These are phyloP conservation scores for Hemileccinum rubropunctum DNA, from an alignment of 768 basidiomycete genomes.

Conservation along the genomic window DNA sequence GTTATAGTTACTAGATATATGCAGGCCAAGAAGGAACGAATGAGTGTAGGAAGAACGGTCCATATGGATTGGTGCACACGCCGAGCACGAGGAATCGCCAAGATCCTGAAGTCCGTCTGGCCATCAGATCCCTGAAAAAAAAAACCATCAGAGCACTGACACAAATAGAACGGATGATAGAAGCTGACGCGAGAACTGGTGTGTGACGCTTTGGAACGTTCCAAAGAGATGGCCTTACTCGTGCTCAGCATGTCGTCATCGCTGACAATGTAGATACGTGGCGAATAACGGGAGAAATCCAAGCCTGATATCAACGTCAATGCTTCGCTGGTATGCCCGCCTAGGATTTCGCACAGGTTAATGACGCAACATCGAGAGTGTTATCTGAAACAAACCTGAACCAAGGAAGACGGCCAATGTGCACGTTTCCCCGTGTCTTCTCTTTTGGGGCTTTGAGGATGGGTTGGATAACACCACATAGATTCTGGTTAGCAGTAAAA, in stretches of 20 bases:
- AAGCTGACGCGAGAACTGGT: conserved; percentile 16
- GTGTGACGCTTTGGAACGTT: conserved; percentile 34
- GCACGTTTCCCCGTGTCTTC: conserved; percentile 31
- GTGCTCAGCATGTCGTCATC: conserved; percentile 79
- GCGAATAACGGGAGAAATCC: conserved; percentile 71
- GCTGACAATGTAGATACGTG: conserved; percentile 78
- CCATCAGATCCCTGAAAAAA: conserved; percentile 5
- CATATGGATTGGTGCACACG: conserved; percentile 77
- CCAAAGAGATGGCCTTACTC: conserved; percentile 65
- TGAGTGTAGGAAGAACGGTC: conserved; percentile 64
- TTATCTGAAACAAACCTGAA: conserved; percentile 63
- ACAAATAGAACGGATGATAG: neutral
- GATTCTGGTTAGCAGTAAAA: conserved; percentile 19
- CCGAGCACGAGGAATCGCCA: conserved; percentile 84
- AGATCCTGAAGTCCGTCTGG: conserved; percentile 41
- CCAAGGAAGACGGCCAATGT: conserved; percentile 85
- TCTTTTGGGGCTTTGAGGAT: conserved; percentile 11
- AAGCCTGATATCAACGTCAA: conserved; percentile 68
- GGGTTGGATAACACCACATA: conserved; percentile 15
- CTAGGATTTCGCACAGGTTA: conserved; percentile 40
- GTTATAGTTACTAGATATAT: conserved; percentile 57
- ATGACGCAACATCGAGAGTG: neutral
- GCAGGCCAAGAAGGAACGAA: conserved; percentile 58
- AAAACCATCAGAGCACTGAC: conserved; percentile 10
- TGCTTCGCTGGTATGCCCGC: conserved; percentile 93